phyloP scores from a whole-genome alignment of 208 protist species.

The Trypanosoma platydactyli region DNA sequence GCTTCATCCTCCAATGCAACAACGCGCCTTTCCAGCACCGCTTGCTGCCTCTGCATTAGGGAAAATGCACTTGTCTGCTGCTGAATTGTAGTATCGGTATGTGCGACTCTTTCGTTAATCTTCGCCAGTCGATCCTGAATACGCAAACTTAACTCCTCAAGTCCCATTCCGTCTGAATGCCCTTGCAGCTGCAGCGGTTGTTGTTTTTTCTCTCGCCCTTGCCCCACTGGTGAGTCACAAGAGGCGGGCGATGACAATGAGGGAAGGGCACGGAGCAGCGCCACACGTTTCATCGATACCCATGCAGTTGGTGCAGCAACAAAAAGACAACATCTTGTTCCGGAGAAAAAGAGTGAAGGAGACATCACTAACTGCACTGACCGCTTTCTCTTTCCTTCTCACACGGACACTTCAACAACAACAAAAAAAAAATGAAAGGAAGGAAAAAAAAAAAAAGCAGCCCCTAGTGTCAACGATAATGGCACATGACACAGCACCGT shows the following conservation, averaged over 20 bases:
- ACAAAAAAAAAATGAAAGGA: constrained; percentile 10
- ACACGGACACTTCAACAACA: neutral
- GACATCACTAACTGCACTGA: neutral
- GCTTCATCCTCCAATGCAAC: constrained; percentile 41
- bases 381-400: too few relatives aligned
- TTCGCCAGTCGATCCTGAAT: constrained; percentile 23
- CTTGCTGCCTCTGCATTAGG: constrained; percentile 45
- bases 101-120: constrained; percentile 15
- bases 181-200: neutral
- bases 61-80: constrained; percentile 32
- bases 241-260: neutral
- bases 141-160: constrained; percentile 3
- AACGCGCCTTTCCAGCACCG: constrained; percentile 49
- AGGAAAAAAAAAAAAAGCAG: neutral
- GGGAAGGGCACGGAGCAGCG: constrained; percentile 8
- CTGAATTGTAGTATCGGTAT: constrained; percentile 11
- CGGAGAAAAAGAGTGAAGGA: neutral
- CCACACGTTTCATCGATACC: constrained; percentile 3
- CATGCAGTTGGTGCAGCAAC: neutral
- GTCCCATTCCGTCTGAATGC: neutral
- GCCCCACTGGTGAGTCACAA: neutral
- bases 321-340: constrained; percentile 6
- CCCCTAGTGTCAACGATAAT: too few relatives aligned
- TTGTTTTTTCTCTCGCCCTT: neutral
- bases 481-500: too few relatives aligned